These are phyloP conservation scores for Mycena leptocephala DNA, from an alignment of 768 basidiomycete genomes.

Conservation along the genomic window DNA sequence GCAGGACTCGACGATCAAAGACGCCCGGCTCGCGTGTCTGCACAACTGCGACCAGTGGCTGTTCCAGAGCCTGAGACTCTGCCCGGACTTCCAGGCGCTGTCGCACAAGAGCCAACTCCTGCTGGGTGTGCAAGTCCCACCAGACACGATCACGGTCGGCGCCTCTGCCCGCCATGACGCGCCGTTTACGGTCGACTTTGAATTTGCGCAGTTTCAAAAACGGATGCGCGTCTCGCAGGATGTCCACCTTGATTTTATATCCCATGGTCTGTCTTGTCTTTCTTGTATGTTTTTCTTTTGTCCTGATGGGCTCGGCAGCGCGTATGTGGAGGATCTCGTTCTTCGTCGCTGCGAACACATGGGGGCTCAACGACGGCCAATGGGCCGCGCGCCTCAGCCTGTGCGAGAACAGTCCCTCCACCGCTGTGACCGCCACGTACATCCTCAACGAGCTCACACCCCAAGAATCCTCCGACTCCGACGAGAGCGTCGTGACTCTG, in stretches of 20 bases:
- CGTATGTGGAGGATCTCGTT: slow-evolving; percentile 56
- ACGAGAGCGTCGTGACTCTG: background rate
- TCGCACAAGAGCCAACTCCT: slow-evolving; percentile 33
- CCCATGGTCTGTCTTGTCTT: slow-evolving; percentile 53
- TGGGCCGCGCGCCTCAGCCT: slow-evolving; percentile 31
- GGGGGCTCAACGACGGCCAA: slow-evolving; percentile 8
- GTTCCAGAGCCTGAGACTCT: slow-evolving; percentile 56
- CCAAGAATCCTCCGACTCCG: too few relatives aligned
- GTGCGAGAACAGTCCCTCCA: slow-evolving; percentile 19
- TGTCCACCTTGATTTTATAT: slow-evolving; percentile 64
- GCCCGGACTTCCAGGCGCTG: slow-evolving; percentile 50
- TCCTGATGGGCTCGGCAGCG: slow-evolving; percentile 38
- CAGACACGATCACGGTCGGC: slow-evolving; percentile 55
- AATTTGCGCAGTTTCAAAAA: slow-evolving; percentile 62
- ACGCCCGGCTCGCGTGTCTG: slow-evolving; percentile 66
- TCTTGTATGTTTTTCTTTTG: background rate
- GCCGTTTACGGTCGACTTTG: slow-evolving; percentile 56
- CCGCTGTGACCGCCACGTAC: background rate
- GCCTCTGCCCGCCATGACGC: slow-evolving; percentile 49
- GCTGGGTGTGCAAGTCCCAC: slow-evolving; percentile 39
- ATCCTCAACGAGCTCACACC: background rate
- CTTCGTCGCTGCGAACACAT: slow-evolving; percentile 30
- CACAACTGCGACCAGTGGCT: slow-evolving; percentile 56
- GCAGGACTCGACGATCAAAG: slow-evolving; percentile 53
- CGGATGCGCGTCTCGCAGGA: slow-evolving; percentile 63